Evolutionary conservation across 331 rosid genomes (phyloP), one percentile per base, ranked within the genome.

Genomic region (Dryas integrifolia): DNA sequence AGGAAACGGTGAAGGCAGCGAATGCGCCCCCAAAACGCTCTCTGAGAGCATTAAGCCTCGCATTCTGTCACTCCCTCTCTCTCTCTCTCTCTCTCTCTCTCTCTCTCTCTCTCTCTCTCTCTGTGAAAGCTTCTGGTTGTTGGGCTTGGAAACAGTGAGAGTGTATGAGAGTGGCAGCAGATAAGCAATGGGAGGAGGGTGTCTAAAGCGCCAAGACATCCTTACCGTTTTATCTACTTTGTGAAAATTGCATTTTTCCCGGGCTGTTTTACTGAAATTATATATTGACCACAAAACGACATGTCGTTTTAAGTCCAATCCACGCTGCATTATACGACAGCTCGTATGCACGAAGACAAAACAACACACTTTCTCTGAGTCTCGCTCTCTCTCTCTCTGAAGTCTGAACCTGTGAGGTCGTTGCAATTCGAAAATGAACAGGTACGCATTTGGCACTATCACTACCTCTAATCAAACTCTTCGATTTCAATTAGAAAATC

Each of bases 1-100:
- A 2, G 86, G 80, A 71, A 70, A 78, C 3, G 84, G 60, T 4
- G 87, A 60, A 65, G 82, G 65, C 50, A 72, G 75, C 6, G 83
- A 83, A 72, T 86, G 81, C 18, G 74, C 67, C 69, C 73, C 74
- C 69, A 73, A 35, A 14, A 84, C 61, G 50, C 72, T 79, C 61
- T 82, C 84, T 6, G 83, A 61, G 82, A 83, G 85, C 67, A 85
- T 26, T 49, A 76, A 58, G 83, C 72, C 58, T 50, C 83, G 89
- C 98, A 91, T 90, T 80, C n/a, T 63, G n/a, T 12, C 44, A 39
- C 66, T 52, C 79, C 4, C 48, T 55, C 73, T 63, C 60, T 43
- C 47, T 67, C 60, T 39, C 46, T 13, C 55, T 39, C 46, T 13
- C 48, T 72, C 7, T 26, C n/a, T 44, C 24, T 38, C 48, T 55